A percentile compares a stretch with the other conserved stretches of the same genome.
These are phyloP conservation scores for Chrysanthemum seticuspe DNA, from an alignment of 129 eudicot genomes.

Conservation along the genomic window DNA sequence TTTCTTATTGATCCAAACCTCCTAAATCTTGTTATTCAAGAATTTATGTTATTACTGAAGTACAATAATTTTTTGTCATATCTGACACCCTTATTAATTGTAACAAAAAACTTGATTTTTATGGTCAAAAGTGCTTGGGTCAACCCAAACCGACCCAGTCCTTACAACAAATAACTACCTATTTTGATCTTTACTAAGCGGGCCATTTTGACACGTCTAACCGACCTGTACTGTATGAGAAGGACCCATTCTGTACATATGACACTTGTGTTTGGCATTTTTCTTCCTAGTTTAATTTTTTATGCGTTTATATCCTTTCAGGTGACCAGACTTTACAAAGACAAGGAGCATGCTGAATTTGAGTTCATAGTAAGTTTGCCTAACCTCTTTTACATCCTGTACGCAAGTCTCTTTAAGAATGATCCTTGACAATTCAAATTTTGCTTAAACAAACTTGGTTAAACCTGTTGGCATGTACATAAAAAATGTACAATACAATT, in stretches of 20 bases:
- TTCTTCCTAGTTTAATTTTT: background rate
- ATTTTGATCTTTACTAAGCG: background rate
- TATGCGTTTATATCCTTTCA: conserved; percentile 23
- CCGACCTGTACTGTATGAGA: background rate
- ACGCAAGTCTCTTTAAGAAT: too few species aligned
- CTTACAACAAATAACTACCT: background rate
- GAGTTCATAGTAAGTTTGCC: conserved; percentile 70
- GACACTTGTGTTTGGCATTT: background rate
- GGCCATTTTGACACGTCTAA: background rate
- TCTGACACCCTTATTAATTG: background rate
- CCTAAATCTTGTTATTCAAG: background rate
- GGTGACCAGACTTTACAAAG: conserved; percentile 79
- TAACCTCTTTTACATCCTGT: background rate
- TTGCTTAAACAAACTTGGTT: background rate
- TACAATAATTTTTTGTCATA: background rate
- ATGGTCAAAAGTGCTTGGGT: background rate
- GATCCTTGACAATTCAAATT: background rate
- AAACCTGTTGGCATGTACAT: background rate
- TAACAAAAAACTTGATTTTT: background rate
- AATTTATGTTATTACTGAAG: background rate
- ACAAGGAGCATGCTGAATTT: conserved; percentile 90
- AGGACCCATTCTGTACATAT: background rate
- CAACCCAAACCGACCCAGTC: background rate
- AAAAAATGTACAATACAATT: background rate
- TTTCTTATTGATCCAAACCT: background rate